Evolutionary conservation across 768 basidiomycete genomes (phyloP).

Genomic region (Harrya chromipes): DNA sequence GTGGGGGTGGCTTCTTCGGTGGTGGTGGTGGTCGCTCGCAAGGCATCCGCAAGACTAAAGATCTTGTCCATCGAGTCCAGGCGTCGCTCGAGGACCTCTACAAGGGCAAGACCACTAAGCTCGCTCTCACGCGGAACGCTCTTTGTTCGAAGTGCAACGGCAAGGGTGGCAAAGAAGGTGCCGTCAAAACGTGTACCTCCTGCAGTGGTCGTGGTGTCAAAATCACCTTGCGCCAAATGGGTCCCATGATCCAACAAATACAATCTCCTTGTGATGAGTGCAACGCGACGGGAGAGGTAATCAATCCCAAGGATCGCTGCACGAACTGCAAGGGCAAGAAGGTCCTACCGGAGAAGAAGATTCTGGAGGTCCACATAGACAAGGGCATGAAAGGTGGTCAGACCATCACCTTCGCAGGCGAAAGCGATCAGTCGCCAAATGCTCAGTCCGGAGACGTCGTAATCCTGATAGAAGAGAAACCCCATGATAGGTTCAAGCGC

Average conservation of each 20-base stretch:
- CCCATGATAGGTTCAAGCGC: conserved; percentile 84
- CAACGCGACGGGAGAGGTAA: conserved; percentile 89
- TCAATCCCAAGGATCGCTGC: conserved; percentile 92
- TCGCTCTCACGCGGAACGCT: conserved; percentile 92
- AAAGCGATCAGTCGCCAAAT: conserved; percentile 89
- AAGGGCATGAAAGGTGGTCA: conserved; percentile 97
- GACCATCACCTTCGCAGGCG: conserved; percentile 83
- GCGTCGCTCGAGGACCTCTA: conserved; percentile 98
- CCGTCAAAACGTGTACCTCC: conserved; percentile 70
- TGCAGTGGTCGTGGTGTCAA: conserved; percentile 92
- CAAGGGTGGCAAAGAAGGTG: conserved; percentile 96
- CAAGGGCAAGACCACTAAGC: conserved; percentile 98
- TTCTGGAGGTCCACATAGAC: conserved; percentile 97
- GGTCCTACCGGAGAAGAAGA: conserved; percentile 89
- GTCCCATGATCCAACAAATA: conserved; percentile 99
- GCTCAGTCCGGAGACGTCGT: conserved; percentile 92
- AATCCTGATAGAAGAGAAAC: conserved; percentile 91
- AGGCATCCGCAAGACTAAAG: conserved; percentile 92
- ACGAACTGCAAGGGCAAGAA: conserved; percentile 94
- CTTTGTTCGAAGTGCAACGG: conserved; percentile 94
- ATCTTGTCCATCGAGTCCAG: conserved; percentile 94
- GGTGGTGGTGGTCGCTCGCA: conserved; percentile 58
- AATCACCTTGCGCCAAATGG: conserved; percentile 92
- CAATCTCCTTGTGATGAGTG: conserved; percentile 95
- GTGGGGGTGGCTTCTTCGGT: conserved; percentile 78